Conservation (phyloP, 257 asterid genomes). For the Lycium barbarum region DNA sequence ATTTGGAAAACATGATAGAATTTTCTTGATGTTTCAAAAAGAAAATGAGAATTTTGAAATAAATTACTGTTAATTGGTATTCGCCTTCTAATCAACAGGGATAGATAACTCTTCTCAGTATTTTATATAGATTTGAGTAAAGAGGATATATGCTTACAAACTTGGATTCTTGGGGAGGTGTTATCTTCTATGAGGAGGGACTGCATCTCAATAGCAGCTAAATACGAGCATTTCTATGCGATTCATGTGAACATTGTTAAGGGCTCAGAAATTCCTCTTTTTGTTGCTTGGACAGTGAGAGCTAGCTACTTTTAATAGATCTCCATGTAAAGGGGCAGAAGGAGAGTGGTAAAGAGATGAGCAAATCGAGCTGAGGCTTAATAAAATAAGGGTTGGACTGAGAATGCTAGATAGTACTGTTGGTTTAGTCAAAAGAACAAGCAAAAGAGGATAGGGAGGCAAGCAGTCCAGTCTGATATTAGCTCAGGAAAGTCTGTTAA, state of each 20-base stretch:
- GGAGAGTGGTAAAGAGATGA: slow-evolving; percentile 9
- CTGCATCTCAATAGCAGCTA: neutral
- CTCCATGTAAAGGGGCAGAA: neutral
- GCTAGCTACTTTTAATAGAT: neutral
- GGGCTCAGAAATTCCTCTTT: neutral
- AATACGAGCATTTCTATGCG: neutral
- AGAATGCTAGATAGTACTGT: neutral
- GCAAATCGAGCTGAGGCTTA: neutral
- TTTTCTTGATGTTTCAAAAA: too few relatives aligned
- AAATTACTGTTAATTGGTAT: too few relatives aligned
- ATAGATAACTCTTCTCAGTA: too few relatives aligned
- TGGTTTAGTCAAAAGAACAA: neutral
- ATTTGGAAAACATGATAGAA: neutral
- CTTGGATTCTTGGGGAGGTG: too few relatives aligned
- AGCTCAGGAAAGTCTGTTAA: neutral
- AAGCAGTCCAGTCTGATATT: neutral
- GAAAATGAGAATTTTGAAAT: too few relatives aligned
- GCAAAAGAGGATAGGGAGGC: neutral
- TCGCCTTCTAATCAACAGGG: too few relatives aligned
- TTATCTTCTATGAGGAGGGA: neutral
- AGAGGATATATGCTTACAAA: too few relatives aligned
- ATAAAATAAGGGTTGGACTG: neutral
- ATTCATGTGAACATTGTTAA: neutral
- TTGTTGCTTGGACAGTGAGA: neutral
- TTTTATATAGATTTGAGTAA: too few relatives aligned